A percentile compares a stretch with the other conserved stretches of the same genome.
These are phyloP conservation scores for Porosira glacialis DNA, from an alignment of 352 stramenopile species.

Conservation along the genomic window DNA sequence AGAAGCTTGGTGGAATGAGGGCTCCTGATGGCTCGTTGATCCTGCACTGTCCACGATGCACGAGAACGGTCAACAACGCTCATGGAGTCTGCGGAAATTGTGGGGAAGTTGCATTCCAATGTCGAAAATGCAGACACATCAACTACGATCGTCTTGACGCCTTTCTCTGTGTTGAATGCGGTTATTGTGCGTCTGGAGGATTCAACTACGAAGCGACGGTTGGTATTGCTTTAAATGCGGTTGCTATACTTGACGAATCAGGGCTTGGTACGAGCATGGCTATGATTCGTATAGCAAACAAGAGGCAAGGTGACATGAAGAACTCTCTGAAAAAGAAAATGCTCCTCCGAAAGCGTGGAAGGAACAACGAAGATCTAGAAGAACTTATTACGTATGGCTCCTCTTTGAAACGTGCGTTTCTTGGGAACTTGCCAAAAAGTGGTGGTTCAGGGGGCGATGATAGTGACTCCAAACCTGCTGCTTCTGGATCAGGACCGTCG, in stretches of 20 bases:
- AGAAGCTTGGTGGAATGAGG: constrained; percentile 60
- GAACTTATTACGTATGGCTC: constrained; percentile 53
- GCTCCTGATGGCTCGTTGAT: constrained; percentile 63
- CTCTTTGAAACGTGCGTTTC: constrained; percentile 52
- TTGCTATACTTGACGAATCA: constrained; percentile 75
- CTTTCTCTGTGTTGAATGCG: constrained; percentile 86
- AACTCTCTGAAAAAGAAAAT: constrained; percentile 61
- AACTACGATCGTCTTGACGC: constrained; percentile 86
- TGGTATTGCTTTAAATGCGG: constrained; percentile 73
- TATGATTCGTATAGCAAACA: constrained; percentile 59
- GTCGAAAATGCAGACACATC: constrained; percentile 81
- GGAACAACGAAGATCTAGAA: constrained; percentile 48
- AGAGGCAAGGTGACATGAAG: constrained; percentile 58
- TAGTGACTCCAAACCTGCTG: constrained; percentile 32
- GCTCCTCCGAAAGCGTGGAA: constrained; percentile 17
- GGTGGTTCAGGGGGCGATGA: constrained; percentile 43
- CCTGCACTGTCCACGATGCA: constrained; percentile 84
- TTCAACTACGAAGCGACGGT: constrained; percentile 80
- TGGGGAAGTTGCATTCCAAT: constrained; percentile 85
- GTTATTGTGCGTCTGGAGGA: constrained; percentile 82
- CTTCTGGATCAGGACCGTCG: constrained; percentile 6
- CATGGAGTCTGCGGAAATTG: constrained; percentile 85
- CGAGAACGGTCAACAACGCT: constrained; percentile 82
- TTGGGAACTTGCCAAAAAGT: constrained; percentile 49
- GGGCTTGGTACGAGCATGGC: constrained; percentile 54